Evolutionary conservation across 2,329 filamentous ascomycete species (phyloP), one percentile per base, ranked within the genome.

Genomic region (Penicillium sp.): DNA sequence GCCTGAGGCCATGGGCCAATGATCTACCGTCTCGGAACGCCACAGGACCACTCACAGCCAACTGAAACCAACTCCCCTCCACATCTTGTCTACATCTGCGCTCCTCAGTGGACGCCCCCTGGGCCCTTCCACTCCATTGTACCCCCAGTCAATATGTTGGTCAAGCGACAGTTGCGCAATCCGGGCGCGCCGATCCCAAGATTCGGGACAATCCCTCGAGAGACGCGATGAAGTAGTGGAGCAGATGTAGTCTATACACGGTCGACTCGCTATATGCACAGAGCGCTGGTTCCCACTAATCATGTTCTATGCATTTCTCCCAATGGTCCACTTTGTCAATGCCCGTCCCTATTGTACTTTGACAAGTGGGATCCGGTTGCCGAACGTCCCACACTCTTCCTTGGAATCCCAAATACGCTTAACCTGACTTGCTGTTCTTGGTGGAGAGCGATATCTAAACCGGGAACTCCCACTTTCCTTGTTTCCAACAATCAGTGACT

Each of bases 181-280:
- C 16, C 19, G 25, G 19, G 9, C 36, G 16, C 23, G 49, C 23
- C 49, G 49, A 56, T 56, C 43, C 29, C 16, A 41, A 2, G 11
- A 47, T 41, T 27, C n/a, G 3, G 36, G 2, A 29, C 16, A 40
- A 46, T 46, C n/a, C 16, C 29, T 29, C 5, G 13, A 53, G 21
- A 31, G 39, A 25, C 3, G 38, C 51, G 43, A 57, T 57, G 57
- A 57, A 57, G 55, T 53, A 51, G 63, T 64, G 59, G 64, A 54
- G 56, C 46, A 23, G 36, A 31, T 54, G 53, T 52, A 51, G 31
- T 7, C 19, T 19, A 21, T 34, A 25, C 23, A 48, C 51, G 10
- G 29, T 31, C 10, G 40, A 60, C 47, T 58, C 49, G 44, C 50
- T 59, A n/a, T 44, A 45, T 57, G 52, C 50, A 51, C 43, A 11